A percentile compares a stretch with the other conserved stretches of the same genome.
These are phyloP conservation scores for Oropetium thomaeum DNA, from an alignment of 176 grass and related monocot genomes.

Conservation along the genomic window DNA sequence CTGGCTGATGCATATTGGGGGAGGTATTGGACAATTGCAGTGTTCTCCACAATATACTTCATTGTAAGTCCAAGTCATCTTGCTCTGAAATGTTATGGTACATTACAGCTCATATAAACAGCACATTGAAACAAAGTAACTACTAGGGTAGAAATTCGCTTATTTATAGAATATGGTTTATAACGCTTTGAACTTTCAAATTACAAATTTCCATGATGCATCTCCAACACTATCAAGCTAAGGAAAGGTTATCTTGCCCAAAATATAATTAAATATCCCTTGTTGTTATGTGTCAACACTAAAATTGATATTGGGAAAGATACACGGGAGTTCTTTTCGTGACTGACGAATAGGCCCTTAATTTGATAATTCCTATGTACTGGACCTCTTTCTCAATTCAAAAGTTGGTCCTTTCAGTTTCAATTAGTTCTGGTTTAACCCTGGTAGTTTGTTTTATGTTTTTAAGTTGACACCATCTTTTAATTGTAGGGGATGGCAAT, in stretches of 20 bases:
- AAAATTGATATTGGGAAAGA: not conserved
- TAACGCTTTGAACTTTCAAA: not conserved
- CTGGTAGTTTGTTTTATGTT: slow-evolving; percentile 25
- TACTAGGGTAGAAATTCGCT: not conserved
- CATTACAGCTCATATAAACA: not conserved
- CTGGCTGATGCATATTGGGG: slow-evolving; percentile 94
- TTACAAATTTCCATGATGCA: not conserved
- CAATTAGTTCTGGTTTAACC: not conserved
- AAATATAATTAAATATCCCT: not conserved
- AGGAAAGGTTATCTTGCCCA: not conserved
- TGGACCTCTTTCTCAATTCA: not conserved
- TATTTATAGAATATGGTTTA: not conserved
- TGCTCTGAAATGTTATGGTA: not conserved
- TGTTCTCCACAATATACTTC: slow-evolving; percentile 84
- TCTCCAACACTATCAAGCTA: not conserved
- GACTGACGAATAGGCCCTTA: not conserved
- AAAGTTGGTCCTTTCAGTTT: not conserved
- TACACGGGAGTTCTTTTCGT: not conserved
- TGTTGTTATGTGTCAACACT: not conserved
- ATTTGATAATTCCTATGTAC: not conserved
- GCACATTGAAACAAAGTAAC: not conserved
- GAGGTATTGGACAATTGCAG: slow-evolving; percentile 79
- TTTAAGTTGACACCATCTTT: slow-evolving; percentile 27
- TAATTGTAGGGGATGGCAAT: slow-evolving; percentile 65
- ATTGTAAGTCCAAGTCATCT: slow-evolving; percentile 70